Evolutionary conservation across 1,284 basidiomycete genomes (phyloP).

Genomic region (Austroboletus novae-zelandiae): DNA sequence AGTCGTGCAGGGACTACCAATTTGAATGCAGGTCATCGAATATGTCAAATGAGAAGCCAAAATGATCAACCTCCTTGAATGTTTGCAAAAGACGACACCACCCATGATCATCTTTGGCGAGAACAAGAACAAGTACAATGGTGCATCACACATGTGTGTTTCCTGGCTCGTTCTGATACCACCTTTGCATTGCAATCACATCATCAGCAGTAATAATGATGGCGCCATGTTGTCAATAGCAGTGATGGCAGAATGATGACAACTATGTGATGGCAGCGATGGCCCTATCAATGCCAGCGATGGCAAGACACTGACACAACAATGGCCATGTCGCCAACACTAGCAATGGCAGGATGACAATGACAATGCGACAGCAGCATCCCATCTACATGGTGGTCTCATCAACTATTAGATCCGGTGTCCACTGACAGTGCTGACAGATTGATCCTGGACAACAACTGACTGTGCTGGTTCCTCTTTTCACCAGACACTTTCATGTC

Average conservation of each 20-base stretch:
- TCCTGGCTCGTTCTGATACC: background rate
- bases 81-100: constrained; percentile 97
- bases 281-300: too few species aligned
- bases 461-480: constrained; percentile 92
- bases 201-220: too few species aligned
- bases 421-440: constrained; percentile 42
- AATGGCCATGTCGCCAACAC: too few species aligned
- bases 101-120: constrained; percentile 98
- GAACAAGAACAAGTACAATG: constrained; percentile 99
- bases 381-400: too few species aligned
- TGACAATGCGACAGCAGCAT: too few species aligned
- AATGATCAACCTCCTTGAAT: constrained; percentile 98
- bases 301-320: too few species aligned
- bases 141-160: constrained; percentile 41
- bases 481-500: constrained; percentile 98
- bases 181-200: too few species aligned
- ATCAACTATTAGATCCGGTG: constrained; percentile 91
- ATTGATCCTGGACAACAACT: constrained; percentile 97
- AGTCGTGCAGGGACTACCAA: constrained; percentile 98
- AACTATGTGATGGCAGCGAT: too few species aligned
- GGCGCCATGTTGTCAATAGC: too few species aligned
- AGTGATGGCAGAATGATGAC: too few species aligned
- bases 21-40: constrained; percentile 97
- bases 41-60: constrained; percentile 99
- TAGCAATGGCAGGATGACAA: too few species aligned